phyloP scores from a whole-genome alignment of 257 asterid genomes.

The Solanum chiquidenum region DNA sequence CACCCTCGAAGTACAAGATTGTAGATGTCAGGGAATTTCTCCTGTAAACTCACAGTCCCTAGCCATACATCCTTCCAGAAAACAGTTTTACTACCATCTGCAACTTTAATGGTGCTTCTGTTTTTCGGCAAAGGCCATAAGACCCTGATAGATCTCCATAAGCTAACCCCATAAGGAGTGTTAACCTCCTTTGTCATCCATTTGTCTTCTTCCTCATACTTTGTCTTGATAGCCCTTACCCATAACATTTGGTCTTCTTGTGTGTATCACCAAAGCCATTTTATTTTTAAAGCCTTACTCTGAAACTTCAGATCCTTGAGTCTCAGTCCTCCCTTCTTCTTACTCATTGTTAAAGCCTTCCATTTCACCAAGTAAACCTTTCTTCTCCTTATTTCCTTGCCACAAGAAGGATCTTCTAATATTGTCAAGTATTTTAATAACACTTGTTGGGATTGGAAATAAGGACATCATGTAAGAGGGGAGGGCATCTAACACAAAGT shows the following conservation, averaged over 20 bases:
- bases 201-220: not conserved
- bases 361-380: not conserved
- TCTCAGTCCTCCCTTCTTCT: not conserved
- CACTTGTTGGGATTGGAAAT: not conserved
- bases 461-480: not conserved
- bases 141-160: not conserved
- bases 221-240: not conserved
- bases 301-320: not conserved
- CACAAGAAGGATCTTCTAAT: not conserved
- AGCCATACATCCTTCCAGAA: not conserved
- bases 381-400: not conserved
- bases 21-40: not conserved
- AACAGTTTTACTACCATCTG: not conserved
- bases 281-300: not conserved
- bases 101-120: not conserved
- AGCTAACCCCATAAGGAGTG: not conserved
- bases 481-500: not conserved
- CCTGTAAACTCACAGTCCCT: not conserved
- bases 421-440: not conserved
- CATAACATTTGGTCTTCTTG: not conserved
- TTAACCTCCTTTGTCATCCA: not conserved
- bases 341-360: not conserved
- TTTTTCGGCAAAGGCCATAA: not conserved
- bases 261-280: not conserved
- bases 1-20: not conserved